phyloP scores from a whole-genome alignment of 192 early-diverging fungal species.

The Ambispora gerdemannii region DNA sequence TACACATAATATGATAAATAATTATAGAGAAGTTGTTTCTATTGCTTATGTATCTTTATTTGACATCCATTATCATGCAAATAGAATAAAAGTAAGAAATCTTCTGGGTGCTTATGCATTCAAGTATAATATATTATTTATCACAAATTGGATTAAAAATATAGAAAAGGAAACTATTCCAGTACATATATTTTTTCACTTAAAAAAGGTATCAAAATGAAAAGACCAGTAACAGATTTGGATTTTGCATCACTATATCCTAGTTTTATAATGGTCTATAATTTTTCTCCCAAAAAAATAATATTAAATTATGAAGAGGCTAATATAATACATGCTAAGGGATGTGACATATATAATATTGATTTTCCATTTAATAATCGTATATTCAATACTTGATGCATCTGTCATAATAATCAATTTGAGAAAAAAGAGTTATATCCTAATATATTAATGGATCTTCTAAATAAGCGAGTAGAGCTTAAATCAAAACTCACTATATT shows the following conservation, averaged over 20 bases:
- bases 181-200: constrained; percentile 9
- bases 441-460: constrained; percentile 4
- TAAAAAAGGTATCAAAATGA: constrained; percentile 15
- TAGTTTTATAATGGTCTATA: constrained; percentile 17
- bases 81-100: constrained; percentile 13
- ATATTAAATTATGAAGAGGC: not conserved
- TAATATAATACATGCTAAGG: not conserved
- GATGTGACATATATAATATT: constrained; percentile 2
- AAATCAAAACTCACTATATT: not conserved
- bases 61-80: constrained; percentile 6
- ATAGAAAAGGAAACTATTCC: constrained; percentile 1
- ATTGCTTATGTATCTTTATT: constrained; percentile 6
- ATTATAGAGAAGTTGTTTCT: constrained; percentile 6
- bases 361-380: not conserved
- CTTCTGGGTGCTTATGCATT: constrained; percentile 10
- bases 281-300: constrained; percentile 22
- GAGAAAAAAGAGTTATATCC: constrained; percentile 8
- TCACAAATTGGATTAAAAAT: not conserved
- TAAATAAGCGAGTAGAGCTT: not conserved
- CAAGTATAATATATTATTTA: not conserved
- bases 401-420: constrained; percentile 13
- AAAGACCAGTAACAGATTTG: not conserved
- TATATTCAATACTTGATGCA: not conserved
- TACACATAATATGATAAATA: constrained; percentile 8
- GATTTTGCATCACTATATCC: constrained; percentile 23